phyloP scores from a whole-genome alignment of 2,329 filamentous ascomycete species.

The Ascochyta koolunga region DNA sequence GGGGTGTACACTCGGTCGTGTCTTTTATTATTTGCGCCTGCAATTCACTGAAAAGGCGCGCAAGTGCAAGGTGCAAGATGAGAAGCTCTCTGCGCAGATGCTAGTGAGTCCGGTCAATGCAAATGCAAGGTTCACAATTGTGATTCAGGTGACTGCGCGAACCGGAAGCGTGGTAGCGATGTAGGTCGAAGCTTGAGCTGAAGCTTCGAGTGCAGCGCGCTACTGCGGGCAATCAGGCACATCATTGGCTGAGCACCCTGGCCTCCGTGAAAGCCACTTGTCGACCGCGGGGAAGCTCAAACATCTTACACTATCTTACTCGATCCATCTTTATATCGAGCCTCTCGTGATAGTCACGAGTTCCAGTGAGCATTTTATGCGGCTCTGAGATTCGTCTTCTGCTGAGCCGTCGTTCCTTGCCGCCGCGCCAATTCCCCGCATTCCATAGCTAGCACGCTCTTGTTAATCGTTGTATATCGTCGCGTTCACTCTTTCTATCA shows the following conservation, averaged over 20 bases:
- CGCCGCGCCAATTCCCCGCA: background rate
- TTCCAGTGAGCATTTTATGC: background rate
- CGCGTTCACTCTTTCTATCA: background rate
- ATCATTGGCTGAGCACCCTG: slow-evolving; percentile 11
- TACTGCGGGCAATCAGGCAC: slow-evolving; percentile 6
- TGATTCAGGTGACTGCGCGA: background rate
- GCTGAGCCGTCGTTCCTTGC: background rate
- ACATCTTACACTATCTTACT: background rate
- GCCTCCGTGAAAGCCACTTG: slow-evolving; percentile 25
- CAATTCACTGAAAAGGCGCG: too few species aligned
- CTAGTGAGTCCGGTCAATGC: too few species aligned
- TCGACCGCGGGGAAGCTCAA: slow-evolving; percentile 12
- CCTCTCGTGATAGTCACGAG: background rate
- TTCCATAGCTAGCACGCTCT: slow-evolving; percentile 1
- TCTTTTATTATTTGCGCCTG: too few species aligned
- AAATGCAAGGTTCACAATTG: too few species aligned
- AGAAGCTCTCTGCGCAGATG: too few species aligned
- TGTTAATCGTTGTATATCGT: background rate
- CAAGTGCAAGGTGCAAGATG: too few species aligned
- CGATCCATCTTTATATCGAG: background rate
- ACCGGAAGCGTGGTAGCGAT: too few species aligned
- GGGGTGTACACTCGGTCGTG: too few species aligned
- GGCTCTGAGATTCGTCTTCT: too few species aligned
- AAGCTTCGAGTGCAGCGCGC: background rate
- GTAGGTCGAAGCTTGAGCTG: too few species aligned